Base-by-base conservation (phyloP, 257 asterid species). In the Solanum peruvianum region DNA sequence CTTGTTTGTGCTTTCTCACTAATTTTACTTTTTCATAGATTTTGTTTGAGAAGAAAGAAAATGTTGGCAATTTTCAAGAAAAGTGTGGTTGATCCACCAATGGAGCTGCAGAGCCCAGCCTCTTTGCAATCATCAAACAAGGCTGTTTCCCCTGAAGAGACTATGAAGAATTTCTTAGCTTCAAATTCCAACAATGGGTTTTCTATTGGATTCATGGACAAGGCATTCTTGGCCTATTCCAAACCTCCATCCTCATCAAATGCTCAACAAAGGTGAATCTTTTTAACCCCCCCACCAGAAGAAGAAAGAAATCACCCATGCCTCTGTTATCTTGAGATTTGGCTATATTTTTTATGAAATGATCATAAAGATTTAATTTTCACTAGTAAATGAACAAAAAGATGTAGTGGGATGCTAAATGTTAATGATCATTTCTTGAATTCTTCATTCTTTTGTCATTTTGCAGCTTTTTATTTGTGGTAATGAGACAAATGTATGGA, bases 61-160 rank as follows among this genome's bases (percentile, higher is more conserved):
- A 96, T 97, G 99, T 89, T 97, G 95, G 94, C 91, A 42, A 86
- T 94, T 52, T 97, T 97, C 95, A 93, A 92, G 92, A 94, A 93
- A 35, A 95, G 93, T 44, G 89, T 97, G 88, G 91, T 95, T 71
- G 91, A 92, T 87, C 95, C 99, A 73, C 99, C 99, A 18, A 83
- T 91, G 84, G 99, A 97, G 87, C 89, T 97, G 85, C 92, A 93
- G 39, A 93, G 98, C 90, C 95, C 96, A 20, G 95, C 92, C n/a
- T 86, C 95, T 14, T 21, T 71, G 7, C 87, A 87, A 21, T 80
- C 89, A 23, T 33, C 88, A 15, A 85, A 67, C 11, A 90, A 84
- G 77, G 85, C 89, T 45, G 92, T 90, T 71, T 84, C 86, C 45
- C 93, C 98, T 3, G 94, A 92, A 29, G 94, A 94, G 3, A 85